phyloP scores from a whole-genome alignment of 2,329 filamentous ascomycete species.

The Elsinoe perseae region DNA sequence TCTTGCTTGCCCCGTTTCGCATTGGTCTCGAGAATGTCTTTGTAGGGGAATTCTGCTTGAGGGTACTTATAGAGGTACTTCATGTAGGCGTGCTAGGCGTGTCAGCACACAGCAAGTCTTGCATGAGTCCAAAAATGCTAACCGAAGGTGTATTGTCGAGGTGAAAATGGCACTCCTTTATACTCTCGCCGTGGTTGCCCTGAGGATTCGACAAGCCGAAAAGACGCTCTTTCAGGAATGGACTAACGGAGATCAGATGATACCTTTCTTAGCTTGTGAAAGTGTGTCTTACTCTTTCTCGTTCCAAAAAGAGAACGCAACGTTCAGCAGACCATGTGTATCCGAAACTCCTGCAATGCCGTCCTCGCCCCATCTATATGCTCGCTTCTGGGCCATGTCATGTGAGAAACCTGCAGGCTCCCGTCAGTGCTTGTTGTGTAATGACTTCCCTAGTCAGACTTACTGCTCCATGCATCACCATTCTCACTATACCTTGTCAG shows the following conservation, averaged over 20 bases:
- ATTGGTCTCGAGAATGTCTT: slow-evolving; percentile 79
- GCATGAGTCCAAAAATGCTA: slow-evolving; percentile 29
- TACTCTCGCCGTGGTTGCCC: slow-evolving; percentile 92
- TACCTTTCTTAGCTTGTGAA: not conserved
- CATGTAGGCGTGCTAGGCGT: slow-evolving; percentile 87
- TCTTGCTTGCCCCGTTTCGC: slow-evolving; percentile 67
- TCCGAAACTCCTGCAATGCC: slow-evolving; percentile 95
- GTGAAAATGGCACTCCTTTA: slow-evolving; percentile 96
- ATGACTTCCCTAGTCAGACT: slow-evolving; percentile 34
- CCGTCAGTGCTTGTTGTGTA: slow-evolving; percentile 21
- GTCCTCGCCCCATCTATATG: slow-evolving; percentile 94
- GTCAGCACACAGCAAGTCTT: slow-evolving; percentile 18
- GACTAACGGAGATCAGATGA: slow-evolving; percentile 49
- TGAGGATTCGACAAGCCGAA: slow-evolving; percentile 95
- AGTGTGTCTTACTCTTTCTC: slow-evolving; percentile 67
- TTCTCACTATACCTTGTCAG: slow-evolving; percentile 51
- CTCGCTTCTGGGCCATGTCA: slow-evolving; percentile 78
- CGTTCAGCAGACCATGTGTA: slow-evolving; percentile 82
- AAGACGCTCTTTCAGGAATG: slow-evolving; percentile 87
- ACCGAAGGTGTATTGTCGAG: slow-evolving; percentile 82
- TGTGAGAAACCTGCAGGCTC: slow-evolving; percentile 71
- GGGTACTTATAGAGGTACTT: slow-evolving; percentile 98
- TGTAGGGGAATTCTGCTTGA: slow-evolving; percentile 83
- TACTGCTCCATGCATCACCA: slow-evolving; percentile 93
- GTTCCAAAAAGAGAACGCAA: slow-evolving; percentile 97